phyloP scores from a whole-genome alignment of 164 flowering plant species.

The Macadamia integrifolia region DNA sequence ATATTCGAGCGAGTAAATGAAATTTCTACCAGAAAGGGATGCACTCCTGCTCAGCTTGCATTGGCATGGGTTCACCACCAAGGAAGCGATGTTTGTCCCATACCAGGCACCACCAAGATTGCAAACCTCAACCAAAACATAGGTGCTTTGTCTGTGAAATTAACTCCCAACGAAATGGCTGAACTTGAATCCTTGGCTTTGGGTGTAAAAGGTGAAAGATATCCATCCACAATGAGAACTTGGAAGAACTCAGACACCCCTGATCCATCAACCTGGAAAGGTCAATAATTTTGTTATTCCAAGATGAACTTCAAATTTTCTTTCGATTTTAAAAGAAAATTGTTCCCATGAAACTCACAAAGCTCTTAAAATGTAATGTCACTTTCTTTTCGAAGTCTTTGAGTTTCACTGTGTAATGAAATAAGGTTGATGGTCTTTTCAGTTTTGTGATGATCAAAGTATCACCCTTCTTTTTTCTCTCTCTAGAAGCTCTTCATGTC shows the following conservation, averaged over 20 bases:
- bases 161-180: conserved; percentile 15
- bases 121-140: conserved; percentile 21
- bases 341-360: too few relatives aligned
- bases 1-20: conserved; percentile 25
- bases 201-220: conserved; percentile 18
- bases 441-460: too few relatives aligned
- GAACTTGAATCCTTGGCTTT: conserved; percentile 17
- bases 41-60: conserved; percentile 34
- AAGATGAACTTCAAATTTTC: too few relatives aligned
- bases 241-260: conserved; percentile 18
- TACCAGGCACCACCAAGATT: conserved; percentile 22
- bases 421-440: too few relatives aligned
- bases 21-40: conserved; percentile 27
- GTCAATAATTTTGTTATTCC: too few relatives aligned
- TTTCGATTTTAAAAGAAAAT: too few relatives aligned
- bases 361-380: too few relatives aligned
- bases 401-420: too few relatives aligned
- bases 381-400: too few relatives aligned
- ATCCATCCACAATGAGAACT: neutral
- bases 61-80: conserved; percentile 37
- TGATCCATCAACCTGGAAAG: neutral
- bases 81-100: neutral
- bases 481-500: too few relatives aligned
- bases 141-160: conserved; percentile 15
- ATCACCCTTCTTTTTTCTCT: too few relatives aligned